These are phyloP conservation scores for Termitomyces sp. DNA, from an alignment of 768 basidiomycete genomes.

Conservation along the genomic window DNA sequence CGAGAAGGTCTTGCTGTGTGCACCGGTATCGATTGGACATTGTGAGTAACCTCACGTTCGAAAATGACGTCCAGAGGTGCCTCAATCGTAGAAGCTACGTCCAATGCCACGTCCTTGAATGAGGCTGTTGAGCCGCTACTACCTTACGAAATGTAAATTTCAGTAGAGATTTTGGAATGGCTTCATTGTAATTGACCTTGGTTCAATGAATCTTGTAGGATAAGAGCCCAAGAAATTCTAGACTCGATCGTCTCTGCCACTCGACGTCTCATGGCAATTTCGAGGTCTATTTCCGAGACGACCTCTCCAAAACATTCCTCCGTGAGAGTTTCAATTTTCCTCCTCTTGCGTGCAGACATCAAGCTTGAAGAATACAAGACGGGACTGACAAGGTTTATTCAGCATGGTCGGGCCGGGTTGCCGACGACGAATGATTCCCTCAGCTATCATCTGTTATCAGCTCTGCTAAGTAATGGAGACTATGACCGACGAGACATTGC, in stretches of 20 bases:
- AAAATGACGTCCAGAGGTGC: conserved; percentile 32
- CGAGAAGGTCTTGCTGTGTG: conserved; percentile 15
- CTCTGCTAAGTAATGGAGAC: too few species aligned
- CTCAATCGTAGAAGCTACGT: conserved; percentile 34
- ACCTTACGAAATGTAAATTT: conserved; percentile 1
- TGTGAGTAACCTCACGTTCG: conserved; percentile 20
- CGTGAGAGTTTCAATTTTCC: conserved; percentile 9
- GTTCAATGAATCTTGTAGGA: conserved; percentile 31
- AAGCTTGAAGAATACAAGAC: neutral
- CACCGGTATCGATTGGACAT: conserved; percentile 15
- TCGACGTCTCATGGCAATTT: conserved; percentile 38
- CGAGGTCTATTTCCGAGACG: conserved; percentile 36
- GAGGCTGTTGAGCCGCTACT: conserved; percentile 18
- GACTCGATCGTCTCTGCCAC: conserved; percentile 34
- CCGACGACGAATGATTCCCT: too few species aligned
- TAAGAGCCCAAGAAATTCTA: conserved; percentile 43
- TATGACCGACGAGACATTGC: too few species aligned
- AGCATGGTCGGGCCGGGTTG: neutral
- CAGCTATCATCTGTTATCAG: too few species aligned
- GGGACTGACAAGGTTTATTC: neutral
- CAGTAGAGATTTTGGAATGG: neutral
- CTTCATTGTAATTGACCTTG: conserved; percentile 18
- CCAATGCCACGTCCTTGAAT: conserved; percentile 35
- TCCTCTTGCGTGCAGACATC: conserved; percentile 15
- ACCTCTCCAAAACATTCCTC: conserved; percentile 16